These are phyloP conservation scores for Diaporthe helianthi DNA, from an alignment of 2,329 filamentous ascomycete species.

Conservation along the genomic window DNA sequence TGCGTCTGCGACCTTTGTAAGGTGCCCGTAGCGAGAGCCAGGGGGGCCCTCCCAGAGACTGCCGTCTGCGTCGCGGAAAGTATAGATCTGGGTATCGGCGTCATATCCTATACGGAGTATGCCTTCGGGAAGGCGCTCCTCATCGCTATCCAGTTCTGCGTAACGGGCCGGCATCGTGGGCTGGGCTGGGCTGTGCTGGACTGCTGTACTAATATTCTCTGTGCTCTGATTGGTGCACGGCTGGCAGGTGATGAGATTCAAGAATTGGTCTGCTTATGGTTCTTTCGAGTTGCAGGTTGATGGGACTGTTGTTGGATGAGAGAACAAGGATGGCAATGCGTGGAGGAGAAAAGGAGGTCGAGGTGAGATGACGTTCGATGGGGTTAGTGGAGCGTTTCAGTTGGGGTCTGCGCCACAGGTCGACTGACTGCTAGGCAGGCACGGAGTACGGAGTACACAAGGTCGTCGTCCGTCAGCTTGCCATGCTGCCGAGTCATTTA, in stretches of 20 bases:
- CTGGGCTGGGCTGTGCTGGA: not conserved
- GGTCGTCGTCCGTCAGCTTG: too few relatives aligned
- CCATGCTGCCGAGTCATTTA: too few relatives aligned
- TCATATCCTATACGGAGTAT: constrained; percentile 59
- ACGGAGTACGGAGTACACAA: too few relatives aligned
- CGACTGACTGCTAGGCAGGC: not conserved
- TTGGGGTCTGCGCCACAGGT: constrained; percentile 18
- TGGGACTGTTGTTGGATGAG: not conserved
- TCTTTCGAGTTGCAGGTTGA: not conserved
- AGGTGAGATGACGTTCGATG: constrained; percentile 5
- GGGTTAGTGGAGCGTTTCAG: constrained; percentile 21
- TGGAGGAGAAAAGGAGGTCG: constrained; percentile 3
- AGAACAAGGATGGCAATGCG: not conserved
- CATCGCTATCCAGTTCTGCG: constrained; percentile 43
- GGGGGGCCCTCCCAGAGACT: constrained; percentile 53
- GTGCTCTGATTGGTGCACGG: not conserved
- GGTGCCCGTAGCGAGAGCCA: constrained; percentile 53
- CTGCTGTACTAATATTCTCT: not conserved
- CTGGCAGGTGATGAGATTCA: not conserved
- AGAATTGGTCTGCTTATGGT: not conserved
- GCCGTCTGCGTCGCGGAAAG: constrained; percentile 52
- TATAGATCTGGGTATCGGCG: constrained; percentile 55
- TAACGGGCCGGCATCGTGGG: constrained; percentile 35
- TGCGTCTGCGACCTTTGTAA: constrained; percentile 49
- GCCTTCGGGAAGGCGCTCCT: constrained; percentile 55